Base-by-base conservation (phyloP, 352 stramenopile species). In the Globisporangium recalcitrans region DNA sequence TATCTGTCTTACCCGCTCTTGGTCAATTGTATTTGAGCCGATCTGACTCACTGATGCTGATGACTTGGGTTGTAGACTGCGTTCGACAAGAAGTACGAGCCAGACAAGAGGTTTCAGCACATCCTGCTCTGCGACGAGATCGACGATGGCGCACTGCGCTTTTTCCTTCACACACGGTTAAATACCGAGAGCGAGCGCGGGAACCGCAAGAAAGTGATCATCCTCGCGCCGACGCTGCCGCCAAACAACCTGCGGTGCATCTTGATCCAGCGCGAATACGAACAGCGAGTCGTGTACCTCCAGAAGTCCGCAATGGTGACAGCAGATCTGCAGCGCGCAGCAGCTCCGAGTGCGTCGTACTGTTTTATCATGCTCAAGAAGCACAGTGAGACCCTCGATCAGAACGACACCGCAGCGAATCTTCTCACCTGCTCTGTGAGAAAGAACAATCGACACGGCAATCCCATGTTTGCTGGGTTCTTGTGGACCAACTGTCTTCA, bases 311-410 rank as follows among this genome's bases (percentile, higher is more conserved):
- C 84, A 0, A 90, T 95, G 81, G 75, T 84, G 42, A 70, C 82
- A 4, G 69, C 74, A 13, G 82, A 95, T 64, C 69, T 95, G 4
- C 73, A 79, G 55, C 82, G 84, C 8, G 85, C 81, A 6, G 72
- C 69, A 14, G 72, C 81, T 9, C 56, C 71, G 21, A 71, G 69
- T 7, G 81, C 85, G 9, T 70, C 82, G 29, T 84, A 75, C 34
- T 90, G 80, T 62, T 92, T 90, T 59, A 71, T 92, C 13, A 84
- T 92, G 71, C 73, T 85, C 19, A 87, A 87, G 52, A 90, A 92
- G 31, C 80, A 88, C 52, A 87, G 72, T 24, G 51, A 66, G 16
- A 66, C 73, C 1, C 58, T 83, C 2, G 77, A 90, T 40, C 69
- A 86, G 65, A 85, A 87, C 42, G 83, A 92, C 44, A 90, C 80